Conservation (phyloP, 345 rosid species). For the Camelina laxa region DNA sequence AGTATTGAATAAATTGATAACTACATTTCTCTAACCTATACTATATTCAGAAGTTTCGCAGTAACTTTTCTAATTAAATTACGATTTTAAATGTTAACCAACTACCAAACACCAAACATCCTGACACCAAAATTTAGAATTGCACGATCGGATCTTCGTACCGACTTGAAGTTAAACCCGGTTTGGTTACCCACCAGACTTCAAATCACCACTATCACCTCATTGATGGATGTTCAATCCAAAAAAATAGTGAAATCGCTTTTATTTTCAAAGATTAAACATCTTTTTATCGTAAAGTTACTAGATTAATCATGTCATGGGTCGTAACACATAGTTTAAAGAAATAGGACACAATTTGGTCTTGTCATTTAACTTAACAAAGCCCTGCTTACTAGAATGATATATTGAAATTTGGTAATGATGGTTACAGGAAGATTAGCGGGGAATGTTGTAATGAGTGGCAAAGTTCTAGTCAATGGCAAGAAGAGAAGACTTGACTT, state of each 20-base stretch:
- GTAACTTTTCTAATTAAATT: slow-evolving; percentile 17
- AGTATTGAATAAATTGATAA: slow-evolving; percentile 17
- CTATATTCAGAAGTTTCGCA: slow-evolving; percentile 1
- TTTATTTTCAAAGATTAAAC: no score
- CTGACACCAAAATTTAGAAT: slow-evolving; percentile 25
- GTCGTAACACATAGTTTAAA: no score
- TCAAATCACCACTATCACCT: not conserved
- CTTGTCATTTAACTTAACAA: no score
- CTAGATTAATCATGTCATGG: no score
- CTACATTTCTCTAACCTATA: slow-evolving; percentile 30
- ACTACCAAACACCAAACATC: slow-evolving; percentile 28
- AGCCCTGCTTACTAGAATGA: no score
- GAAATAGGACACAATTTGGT: no score
- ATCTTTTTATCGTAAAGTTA: no score
- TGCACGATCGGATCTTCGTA: slow-evolving; percentile 1
- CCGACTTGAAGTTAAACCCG: slow-evolving; percentile 19
- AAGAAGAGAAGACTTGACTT: slow-evolving; percentile 65
- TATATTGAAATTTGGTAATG: not conserved
- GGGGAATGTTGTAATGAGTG: slow-evolving; percentile 84
- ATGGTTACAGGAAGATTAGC: slow-evolving; percentile 80
- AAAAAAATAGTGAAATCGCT: not conserved
- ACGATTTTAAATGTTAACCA: slow-evolving; percentile 39
- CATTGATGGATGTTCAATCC: not conserved
- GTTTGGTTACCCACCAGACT: not conserved
- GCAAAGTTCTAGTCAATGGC: slow-evolving; percentile 86